These are phyloP conservation scores for Ustilago hordei DNA, from an alignment of 1,284 basidiomycete genomes.

Conservation along the genomic window DNA sequence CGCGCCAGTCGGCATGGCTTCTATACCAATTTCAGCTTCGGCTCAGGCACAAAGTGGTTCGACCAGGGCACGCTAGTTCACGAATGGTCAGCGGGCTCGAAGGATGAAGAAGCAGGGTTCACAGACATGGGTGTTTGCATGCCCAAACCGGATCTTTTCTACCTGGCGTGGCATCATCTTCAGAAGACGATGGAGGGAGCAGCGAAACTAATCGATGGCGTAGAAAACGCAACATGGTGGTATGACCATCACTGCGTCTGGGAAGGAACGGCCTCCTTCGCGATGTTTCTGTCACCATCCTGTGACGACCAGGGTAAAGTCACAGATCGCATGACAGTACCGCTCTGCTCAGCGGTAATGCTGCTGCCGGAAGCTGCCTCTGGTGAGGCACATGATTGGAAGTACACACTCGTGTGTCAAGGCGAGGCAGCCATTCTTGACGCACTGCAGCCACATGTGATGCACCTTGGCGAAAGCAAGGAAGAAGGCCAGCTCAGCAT, in stretches of 20 bases:
- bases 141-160: slow-evolving; percentile 49
- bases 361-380: no score
- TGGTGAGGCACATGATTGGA: background rate
- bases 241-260: slow-evolving; percentile 25
- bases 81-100: slow-evolving; percentile 6
- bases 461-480: background rate
- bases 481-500: background rate
- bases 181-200: background rate
- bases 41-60: slow-evolving; percentile 55
- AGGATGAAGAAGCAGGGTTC: slow-evolving; percentile 19
- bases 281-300: background rate
- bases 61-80: slow-evolving; percentile 42
- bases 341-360: slow-evolving; percentile 29
- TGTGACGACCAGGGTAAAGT: background rate
- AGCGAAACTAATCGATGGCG: background rate
- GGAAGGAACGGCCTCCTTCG: slow-evolving; percentile 23
- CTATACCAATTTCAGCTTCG: slow-evolving; percentile 56
- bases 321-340: background rate
- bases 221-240: slow-evolving; percentile 2
- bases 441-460: background rate
- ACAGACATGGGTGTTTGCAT: slow-evolving; percentile 48
- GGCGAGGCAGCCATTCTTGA: background rate
- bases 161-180: slow-evolving; percentile 9
- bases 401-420: slow-evolving; percentile 18
- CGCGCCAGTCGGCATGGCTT: slow-evolving; percentile 21